Evolutionary conservation across 139 green algal species (phyloP).

Genomic region (Tetraselmis chui): DNA sequence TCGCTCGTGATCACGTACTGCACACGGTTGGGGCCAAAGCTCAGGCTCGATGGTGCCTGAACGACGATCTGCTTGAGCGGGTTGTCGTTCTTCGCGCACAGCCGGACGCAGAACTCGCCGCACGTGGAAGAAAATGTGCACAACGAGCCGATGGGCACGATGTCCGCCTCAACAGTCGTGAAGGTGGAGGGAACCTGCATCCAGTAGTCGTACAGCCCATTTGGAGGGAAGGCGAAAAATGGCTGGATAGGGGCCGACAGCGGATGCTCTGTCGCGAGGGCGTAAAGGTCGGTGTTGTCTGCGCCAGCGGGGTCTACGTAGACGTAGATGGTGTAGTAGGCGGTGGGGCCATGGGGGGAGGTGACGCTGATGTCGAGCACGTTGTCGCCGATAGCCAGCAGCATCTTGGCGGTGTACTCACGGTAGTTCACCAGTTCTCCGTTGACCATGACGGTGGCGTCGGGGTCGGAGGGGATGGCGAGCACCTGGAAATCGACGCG

Average conservation of each 20-base stretch:
- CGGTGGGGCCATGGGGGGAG: constrained; percentile 7
- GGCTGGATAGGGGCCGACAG: not conserved
- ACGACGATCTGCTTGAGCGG: not conserved
- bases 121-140: not conserved
- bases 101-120: not conserved
- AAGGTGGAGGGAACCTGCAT: not conserved
- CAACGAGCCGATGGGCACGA: not conserved
- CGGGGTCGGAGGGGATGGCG: constrained; percentile 3
- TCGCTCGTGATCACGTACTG: not conserved
- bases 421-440: not conserved
- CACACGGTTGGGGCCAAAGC: not conserved
- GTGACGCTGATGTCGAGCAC: constrained; percentile 14
- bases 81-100: not conserved
- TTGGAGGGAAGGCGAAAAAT: not conserved
- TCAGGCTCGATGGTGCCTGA: not conserved
- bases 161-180: not conserved
- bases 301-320: not conserved
- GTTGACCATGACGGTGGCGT: constrained; percentile 9
- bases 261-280: not conserved
- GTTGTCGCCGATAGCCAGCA: constrained; percentile 9
- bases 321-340: constrained; percentile 5
- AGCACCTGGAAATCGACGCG: not conserved
- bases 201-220: not conserved
- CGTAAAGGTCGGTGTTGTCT: not conserved
- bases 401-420: not conserved